Evolutionary conservation across 768 basidiomycete genomes (phyloP), one percentile per base, ranked within the genome.

Genomic region (Phanerochaete carnosa): DNA sequence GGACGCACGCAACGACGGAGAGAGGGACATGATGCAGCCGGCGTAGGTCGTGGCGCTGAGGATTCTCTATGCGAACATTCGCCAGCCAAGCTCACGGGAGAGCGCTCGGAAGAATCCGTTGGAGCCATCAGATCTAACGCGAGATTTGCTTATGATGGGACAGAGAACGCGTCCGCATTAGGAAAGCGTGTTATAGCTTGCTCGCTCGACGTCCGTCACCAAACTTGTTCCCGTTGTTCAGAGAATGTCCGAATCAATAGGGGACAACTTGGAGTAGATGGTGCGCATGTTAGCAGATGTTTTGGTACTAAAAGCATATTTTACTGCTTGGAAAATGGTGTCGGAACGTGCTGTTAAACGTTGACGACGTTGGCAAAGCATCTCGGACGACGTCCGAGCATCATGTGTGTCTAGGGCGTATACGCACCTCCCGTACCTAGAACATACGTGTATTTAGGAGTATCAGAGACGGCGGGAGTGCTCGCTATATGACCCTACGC

Each of bases 1-100:
- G 11, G 84, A 80, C 32, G 88, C 85, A 68, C 75, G 80, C 43
- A 92, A 79, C 9, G 68, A 45, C 32, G 67, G 59, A 8, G 69
- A 59, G 52, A 62, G 58, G 60, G 68, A 67, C 71, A 72, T 72
- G 64, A 19, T 33, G 58, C 37, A 26, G 12, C n/a, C 7, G 49
- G 1, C 1, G 26, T 11, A 26, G 49, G 30, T n/a, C 51, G 51
- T 29, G 51, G 33, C 51, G 51, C 51, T 32, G 51, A 33, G 51
- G 51, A 32, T 43, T 43, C 39, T 43, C 39, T 28, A 16, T 28
- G 45, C 39, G 37, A 46, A 59, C 23, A 50, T 35, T 50, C 59
- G 60, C 26, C 54, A 43, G 49, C 52, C 50, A 52, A 49, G 43
- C 43, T 61, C 15, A 46, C 26, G 46, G 54, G 55, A 1, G 53